A percentile compares a stretch with the other conserved stretches of the same genome.
Evolutionary conservation across 805 yeast species (phyloP).

Genomic region (Yamadazyma tumulicola): DNA sequence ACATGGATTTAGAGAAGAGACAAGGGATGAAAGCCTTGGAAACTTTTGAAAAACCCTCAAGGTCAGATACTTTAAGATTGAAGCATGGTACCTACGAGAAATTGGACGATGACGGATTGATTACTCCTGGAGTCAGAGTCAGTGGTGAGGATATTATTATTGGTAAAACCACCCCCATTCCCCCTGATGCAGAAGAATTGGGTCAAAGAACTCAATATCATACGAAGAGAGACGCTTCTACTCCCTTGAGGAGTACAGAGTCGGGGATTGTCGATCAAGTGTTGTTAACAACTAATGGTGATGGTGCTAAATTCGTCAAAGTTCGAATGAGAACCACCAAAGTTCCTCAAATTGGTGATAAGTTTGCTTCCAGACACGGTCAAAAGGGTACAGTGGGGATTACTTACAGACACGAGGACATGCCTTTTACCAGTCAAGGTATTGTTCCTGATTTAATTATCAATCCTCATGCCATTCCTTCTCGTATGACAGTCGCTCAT

Average conservation of each 20-base stretch:
- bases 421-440: conserved; percentile 97
- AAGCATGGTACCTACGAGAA: conserved; percentile 98
- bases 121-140: conserved; percentile 97
- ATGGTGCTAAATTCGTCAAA: conserved; percentile 95
- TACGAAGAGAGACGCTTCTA: conserved; percentile 97
- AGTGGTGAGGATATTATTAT: conserved; percentile 98
- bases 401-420: conserved; percentile 96
- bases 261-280: conserved; percentile 99
- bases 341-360: conserved; percentile 98
- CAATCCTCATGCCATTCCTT: conserved; percentile 99
- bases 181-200: conserved; percentile 97
- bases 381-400: conserved; percentile 99
- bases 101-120: conserved; percentile 95
- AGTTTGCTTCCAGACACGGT: conserved; percentile 99
- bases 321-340: conserved; percentile 99
- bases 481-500: conserved; percentile 99
- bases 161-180: conserved; percentile 98
- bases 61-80: conserved; percentile 90
- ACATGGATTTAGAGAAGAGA: conserved; percentile 98
- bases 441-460: conserved; percentile 95
- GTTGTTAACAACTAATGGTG: conserved; percentile 93
- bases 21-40: conserved; percentile 98
- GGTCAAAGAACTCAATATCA: conserved; percentile 99
- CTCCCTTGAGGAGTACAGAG: conserved; percentile 94
- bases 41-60: conserved; percentile 94